Evolutionary conservation across 352 stramenopile species (phyloP).

Genomic region (Globisporangium cylindrosporum): DNA sequence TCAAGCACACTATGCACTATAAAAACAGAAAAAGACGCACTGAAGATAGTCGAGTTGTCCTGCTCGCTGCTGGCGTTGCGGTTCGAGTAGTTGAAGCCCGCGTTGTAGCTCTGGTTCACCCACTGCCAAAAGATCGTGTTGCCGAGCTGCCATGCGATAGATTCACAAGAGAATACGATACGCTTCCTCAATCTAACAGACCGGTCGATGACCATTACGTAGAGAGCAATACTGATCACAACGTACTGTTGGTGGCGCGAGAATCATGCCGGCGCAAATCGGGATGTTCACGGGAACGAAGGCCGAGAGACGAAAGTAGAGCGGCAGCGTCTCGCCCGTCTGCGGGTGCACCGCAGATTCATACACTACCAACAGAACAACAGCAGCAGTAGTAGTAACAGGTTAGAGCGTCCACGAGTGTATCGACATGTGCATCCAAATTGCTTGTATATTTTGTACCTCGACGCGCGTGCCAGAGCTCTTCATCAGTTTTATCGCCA

Average conservation of each 20-base stretch:
- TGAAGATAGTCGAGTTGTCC: slow-evolving; percentile 70
- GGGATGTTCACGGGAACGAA: slow-evolving; percentile 89
- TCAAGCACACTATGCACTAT: not conserved
- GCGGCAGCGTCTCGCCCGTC: slow-evolving; percentile 71
- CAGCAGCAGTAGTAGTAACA: not conserved
- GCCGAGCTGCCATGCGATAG: slow-evolving; percentile 28
- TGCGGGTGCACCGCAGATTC: slow-evolving; percentile 82
- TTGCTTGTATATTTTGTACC: slow-evolving; percentile 24
- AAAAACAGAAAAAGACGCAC: slow-evolving; percentile 28
- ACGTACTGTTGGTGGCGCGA: slow-evolving; percentile 50
- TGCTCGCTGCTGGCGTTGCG: slow-evolving; percentile 82
- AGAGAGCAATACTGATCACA: too few relatives aligned
- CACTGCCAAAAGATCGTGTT: slow-evolving; percentile 90
- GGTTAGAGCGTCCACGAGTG: not conserved
- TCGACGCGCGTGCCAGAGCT: slow-evolving; percentile 77
- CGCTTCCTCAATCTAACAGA: too few relatives aligned
- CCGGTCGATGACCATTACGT: too few relatives aligned
- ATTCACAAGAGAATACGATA: not conserved
- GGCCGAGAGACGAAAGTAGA: slow-evolving; percentile 68
- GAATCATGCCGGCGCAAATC: slow-evolving; percentile 84
- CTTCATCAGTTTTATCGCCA: slow-evolving; percentile 46
- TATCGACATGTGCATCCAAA: not conserved
- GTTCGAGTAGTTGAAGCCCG: slow-evolving; percentile 89
- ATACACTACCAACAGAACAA: slow-evolving; percentile 34
- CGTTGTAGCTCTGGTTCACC: slow-evolving; percentile 89